These are phyloP conservation scores for Talaromyces sp. DNA, from an alignment of 2,329 filamentous ascomycete genomes.

Conservation along the genomic window DNA sequence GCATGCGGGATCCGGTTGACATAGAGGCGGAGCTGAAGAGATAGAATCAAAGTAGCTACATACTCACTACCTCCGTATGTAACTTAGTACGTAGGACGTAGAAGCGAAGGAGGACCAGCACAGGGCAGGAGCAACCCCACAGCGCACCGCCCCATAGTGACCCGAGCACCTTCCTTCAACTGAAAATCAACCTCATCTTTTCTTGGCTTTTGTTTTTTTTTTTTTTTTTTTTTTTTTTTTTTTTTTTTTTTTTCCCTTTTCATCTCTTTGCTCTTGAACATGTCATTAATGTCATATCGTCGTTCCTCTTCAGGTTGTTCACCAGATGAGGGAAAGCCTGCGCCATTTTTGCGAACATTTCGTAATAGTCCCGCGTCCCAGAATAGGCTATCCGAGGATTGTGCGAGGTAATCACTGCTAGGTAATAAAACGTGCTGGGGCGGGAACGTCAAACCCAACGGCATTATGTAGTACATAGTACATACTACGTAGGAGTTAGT, in stretches of 20 bases:
- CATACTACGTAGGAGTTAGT: too few species aligned
- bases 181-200: conserved; percentile 18
- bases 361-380: background rate
- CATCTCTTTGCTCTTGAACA: background rate
- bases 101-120: background rate
- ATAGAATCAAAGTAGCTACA: background rate
- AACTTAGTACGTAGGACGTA: too few species aligned
- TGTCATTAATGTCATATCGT: background rate
- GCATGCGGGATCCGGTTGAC: conserved; percentile 66
- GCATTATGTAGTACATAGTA: too few species aligned
- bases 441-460: background rate
- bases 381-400: background rate
- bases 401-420: background rate
- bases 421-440: background rate
- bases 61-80: too few species aligned
- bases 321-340: conserved; percentile 4
- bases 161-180: conserved; percentile 17
- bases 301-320: background rate
- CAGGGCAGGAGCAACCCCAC: conserved; percentile 7
- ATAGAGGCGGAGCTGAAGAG: conserved; percentile 49
- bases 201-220: too few species aligned
- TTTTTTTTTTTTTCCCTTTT: background rate
- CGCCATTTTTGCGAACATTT: background rate
- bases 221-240: background rate
- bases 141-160: conserved; percentile 18